phyloP scores from a whole-genome alignment of 2,329 filamentous ascomycete genomes.

The Neonectria faginata region DNA sequence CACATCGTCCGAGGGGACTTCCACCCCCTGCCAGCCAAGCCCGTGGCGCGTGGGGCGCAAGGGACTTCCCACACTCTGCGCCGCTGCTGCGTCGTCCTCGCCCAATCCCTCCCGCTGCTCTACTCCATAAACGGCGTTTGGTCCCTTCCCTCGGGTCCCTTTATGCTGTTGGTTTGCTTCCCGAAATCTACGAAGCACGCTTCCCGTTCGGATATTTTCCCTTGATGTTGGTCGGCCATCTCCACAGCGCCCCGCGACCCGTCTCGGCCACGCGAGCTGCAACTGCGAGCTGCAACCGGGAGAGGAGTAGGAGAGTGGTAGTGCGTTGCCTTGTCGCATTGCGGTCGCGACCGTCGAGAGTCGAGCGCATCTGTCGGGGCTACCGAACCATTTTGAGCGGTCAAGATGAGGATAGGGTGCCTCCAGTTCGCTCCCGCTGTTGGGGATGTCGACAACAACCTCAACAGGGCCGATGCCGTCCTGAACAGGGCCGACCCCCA shows the following conservation, averaged over 20 bases:
- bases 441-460: conserved; percentile 25
- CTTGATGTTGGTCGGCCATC: conserved; percentile 17
- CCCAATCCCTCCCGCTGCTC: conserved; percentile 13
- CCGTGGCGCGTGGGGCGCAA: conserved; percentile 7
- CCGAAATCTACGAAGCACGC: conserved; percentile 2
- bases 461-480: conserved; percentile 20
- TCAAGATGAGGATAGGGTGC: conserved; percentile 22
- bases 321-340: conserved; percentile 1
- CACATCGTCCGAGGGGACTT: conserved; percentile 8
- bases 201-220: conserved; percentile 2
- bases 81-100: background rate
- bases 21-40: background rate
- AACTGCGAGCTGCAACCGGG: conserved; percentile 16
- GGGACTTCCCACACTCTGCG: conserved; percentile 8
- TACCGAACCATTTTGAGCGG: background rate
- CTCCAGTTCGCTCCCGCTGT: conserved; percentile 22
- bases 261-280: conserved; percentile 17
- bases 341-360: background rate
- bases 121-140: conserved; percentile 22
- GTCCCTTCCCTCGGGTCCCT: conserved; percentile 19
- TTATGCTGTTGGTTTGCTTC: conserved; percentile 17
- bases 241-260: conserved; percentile 16
- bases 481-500: conserved; percentile 17
- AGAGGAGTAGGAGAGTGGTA: conserved; percentile 14
- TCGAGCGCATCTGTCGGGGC: background rate